A percentile compares a stretch with the other conserved stretches of the same genome.
Conservation (phyloP, 73 alveolate species). For the Blepharisma japonicum region DNA sequence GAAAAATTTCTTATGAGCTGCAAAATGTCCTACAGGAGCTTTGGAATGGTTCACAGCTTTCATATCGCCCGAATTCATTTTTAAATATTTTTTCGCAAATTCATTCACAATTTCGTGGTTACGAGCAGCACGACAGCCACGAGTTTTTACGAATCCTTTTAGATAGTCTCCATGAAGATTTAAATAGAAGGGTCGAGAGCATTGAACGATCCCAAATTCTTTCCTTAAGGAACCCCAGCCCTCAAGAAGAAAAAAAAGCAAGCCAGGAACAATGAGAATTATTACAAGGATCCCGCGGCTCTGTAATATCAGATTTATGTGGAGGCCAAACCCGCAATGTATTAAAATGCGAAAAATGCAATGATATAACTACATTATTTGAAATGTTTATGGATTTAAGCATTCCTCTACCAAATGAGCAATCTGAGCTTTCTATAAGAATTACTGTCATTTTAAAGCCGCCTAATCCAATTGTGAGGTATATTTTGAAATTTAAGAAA, state of each 20-base stretch:
- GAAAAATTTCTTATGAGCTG: neutral
- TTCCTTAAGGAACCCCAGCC: neutral
- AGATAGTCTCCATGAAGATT: conserved; percentile 29
- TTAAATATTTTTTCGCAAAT: neutral
- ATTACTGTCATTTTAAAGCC: neutral
- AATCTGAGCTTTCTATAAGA: neutral
- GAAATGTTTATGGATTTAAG: conserved; percentile 24
- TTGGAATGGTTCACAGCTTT: neutral
- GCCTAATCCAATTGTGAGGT: neutral
- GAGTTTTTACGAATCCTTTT: conserved; percentile 23
- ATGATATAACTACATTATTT: neutral
- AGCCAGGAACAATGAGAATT: conserved; percentile 21
- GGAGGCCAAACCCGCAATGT: conserved; percentile 24
- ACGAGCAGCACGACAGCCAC: conserved; percentile 28
- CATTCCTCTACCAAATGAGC: conserved; percentile 1
- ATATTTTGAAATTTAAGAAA: neutral
- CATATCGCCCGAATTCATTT: neutral
- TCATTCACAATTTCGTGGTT: conserved; percentile 20
- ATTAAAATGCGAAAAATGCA: neutral
- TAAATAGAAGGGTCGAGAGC: neutral
- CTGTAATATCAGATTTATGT: conserved; percentile 17
- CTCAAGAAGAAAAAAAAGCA: neutral
- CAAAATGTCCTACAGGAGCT: neutral
- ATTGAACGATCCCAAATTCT: neutral
- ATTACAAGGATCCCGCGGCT: neutral